Base-by-base conservation (phyloP, 768 basidiomycete species). In the Peribolospora kevripleyi region DNA sequence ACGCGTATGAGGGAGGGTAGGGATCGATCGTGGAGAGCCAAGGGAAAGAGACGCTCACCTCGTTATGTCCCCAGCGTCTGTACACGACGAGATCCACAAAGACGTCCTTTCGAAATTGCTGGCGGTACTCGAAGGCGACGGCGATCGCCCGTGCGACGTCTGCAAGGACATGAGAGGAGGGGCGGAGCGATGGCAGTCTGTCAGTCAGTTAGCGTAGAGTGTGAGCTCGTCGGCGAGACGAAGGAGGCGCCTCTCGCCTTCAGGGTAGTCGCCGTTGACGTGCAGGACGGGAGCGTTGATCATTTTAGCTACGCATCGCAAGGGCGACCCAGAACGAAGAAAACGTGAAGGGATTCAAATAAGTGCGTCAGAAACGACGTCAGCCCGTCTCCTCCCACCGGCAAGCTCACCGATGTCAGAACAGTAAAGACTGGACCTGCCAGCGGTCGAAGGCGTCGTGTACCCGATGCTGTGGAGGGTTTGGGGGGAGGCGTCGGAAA, bases 21-120 rank as follows among this genome's bases (percentile, higher is more conserved):
- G n/a, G 37, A 39, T 25, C 25, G 25, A 25, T 25, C 25, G 25
- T 25, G 25, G 25, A 25, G 25, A 25, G 25, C 25, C 25, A 25
- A 25, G 25, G 25, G 25, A 25, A 25, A 25, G 25, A 25, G 25
- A 25, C 25, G 25, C 1, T 25, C 25, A 57, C 50, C 53, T 57
- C 58, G 54, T 60, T 60, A 54, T 60, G 59, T 5, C 59, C 61
- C 80, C 82, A 84, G 63, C 85, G 74, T 37, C 87, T 76, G 64
- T 91, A 91, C 3, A 86, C 84, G 61, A 93, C 73, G 45, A 91
- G 66, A 67, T 93, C 87, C 11, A 93, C 75, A 54, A 90, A 81
- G 57, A 87, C 78, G 64, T 90, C 87, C 45, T 48, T 86, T 57
- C 83, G 75, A 73, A 91, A 91, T 66, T 82, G 72, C 62, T 84